Base-by-base conservation (phyloP, 192 early-diverging fungal genomes). In the Bifiguratus adelaidae region DNA sequence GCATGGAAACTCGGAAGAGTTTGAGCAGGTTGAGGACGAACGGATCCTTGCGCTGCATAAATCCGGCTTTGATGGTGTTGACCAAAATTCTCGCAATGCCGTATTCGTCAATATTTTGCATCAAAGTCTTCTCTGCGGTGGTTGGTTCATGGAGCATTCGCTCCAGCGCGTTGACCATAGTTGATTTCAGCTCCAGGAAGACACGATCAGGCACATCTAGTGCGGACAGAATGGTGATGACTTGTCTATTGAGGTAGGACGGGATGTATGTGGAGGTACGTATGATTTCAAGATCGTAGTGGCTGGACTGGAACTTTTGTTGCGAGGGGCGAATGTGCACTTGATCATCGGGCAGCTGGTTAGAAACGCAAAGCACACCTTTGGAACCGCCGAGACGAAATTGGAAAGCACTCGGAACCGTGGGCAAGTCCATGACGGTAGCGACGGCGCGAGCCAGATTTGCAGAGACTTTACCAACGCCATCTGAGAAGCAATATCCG, bases 401-500 rank as follows among this genome's bases (percentile, higher is more conserved):
- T 55, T 89, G 87, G 15, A 83, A 73, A 2, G 87, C 87, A 11
- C 61, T 60, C 0, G 83, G 82, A 0, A 53, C 36, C 0, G 19
- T 24, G 19, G 44, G 53, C 12, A 76, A 60, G 13, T 63, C 63
- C 44, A 74, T 34, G 2, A 44, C 50, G 4, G 47, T 42, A 0
- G 63, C 61, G 22, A 78, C 58, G 11, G 59, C 47, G 7, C 47
- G 24, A 7, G 79, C 70, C 23, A 89, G 46, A 1, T 27, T 34
- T 2, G 36, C 44, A 0, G 78, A 78, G 24, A 90, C 70, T 7
- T 65, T 64, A 21, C 87, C 87, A 8, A 81, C 70, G 3, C 87
- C 87, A 56, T 90, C 87, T 20, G 81, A 83, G 47, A 90, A 90
- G 1, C 43, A 65, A 40, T 60, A 82, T 3, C 65, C 63, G 40